phyloP scores from a whole-genome alignment of 495 filamentous ascomycete species.

The Neurospora tetraspora region DNA sequence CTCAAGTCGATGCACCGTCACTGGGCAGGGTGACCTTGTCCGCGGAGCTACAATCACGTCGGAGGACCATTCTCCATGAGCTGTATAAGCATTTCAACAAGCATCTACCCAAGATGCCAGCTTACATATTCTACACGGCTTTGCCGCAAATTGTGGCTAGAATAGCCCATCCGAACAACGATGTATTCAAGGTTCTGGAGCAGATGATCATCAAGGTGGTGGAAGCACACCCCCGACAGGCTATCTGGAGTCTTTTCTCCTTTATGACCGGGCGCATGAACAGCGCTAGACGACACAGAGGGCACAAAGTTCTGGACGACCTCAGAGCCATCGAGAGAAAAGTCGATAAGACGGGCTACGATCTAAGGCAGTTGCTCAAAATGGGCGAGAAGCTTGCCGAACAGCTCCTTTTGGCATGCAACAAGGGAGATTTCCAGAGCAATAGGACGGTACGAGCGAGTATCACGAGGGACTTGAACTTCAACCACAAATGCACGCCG shows the following conservation, averaged over 20 bases:
- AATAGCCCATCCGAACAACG: constrained; percentile 72
- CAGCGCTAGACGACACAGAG: constrained; percentile 46
- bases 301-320: constrained; percentile 37
- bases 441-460: constrained; percentile 57
- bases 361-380: constrained; percentile 61
- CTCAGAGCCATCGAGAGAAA: constrained; percentile 27
- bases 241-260: constrained; percentile 86
- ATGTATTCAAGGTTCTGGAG: constrained; percentile 64
- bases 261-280: constrained; percentile 46
- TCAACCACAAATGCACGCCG: constrained; percentile 74
- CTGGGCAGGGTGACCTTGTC: constrained; percentile 55
- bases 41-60: constrained; percentile 44
- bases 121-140: constrained; percentile 84
- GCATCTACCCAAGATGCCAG: constrained; percentile 62
- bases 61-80: constrained; percentile 55
- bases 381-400: constrained; percentile 77
- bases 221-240: constrained; percentile 70
- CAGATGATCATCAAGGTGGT: constrained; percentile 77
- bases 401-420: constrained; percentile 71
- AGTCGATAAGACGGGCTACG: constrained; percentile 22
- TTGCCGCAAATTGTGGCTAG: constrained; percentile 86
- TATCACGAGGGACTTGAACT: constrained; percentile 63
- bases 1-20: constrained; percentile 54
- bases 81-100: constrained; percentile 67
- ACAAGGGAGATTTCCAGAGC: constrained; percentile 57